Conservation (phyloP, 75 land plant species). For the Sequoiadendron giganteum region DNA sequence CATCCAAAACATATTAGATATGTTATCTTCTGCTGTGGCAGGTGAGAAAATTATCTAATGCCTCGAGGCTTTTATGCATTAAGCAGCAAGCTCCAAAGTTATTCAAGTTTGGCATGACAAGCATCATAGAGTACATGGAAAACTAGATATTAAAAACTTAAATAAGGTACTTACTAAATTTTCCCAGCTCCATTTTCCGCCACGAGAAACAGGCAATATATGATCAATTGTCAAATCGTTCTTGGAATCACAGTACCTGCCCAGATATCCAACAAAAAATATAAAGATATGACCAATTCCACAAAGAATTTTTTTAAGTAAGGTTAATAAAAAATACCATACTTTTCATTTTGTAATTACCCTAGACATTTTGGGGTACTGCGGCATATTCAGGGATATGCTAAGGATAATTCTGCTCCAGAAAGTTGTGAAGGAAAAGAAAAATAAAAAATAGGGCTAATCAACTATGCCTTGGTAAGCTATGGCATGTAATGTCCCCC, state of each 20-base stretch:
- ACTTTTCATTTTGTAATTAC: background rate
- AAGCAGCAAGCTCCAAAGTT: background rate
- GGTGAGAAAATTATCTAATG: too few relatives aligned
- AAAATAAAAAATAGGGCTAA: background rate
- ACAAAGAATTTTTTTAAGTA: background rate
- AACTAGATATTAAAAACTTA: background rate
- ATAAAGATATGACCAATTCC: background rate
- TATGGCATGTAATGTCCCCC: background rate
- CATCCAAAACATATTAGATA: too few relatives aligned
- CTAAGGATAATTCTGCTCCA: background rate
- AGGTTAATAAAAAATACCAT: background rate
- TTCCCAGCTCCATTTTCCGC: conserved; percentile 96
- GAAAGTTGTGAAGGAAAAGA: background rate
- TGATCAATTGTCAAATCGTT: conserved; percentile 93
- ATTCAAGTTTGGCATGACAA: background rate
- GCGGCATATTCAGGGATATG: background rate
- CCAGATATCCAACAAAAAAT: background rate
- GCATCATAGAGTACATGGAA: background rate
- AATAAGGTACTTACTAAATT: conserved; percentile 72
- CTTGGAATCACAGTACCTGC: conserved; percentile 79
- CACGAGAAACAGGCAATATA: conserved; percentile 82
- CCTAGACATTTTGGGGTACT: background rate
- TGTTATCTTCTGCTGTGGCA: too few relatives aligned
- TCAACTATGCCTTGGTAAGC: background rate
- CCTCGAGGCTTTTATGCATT: background rate